A percentile compares a stretch with the other conserved stretches of the same genome.
These are phyloP conservation scores for Lachnellula occidentalis DNA, from an alignment of 2,329 filamentous ascomycete genomes.

Conservation along the genomic window DNA sequence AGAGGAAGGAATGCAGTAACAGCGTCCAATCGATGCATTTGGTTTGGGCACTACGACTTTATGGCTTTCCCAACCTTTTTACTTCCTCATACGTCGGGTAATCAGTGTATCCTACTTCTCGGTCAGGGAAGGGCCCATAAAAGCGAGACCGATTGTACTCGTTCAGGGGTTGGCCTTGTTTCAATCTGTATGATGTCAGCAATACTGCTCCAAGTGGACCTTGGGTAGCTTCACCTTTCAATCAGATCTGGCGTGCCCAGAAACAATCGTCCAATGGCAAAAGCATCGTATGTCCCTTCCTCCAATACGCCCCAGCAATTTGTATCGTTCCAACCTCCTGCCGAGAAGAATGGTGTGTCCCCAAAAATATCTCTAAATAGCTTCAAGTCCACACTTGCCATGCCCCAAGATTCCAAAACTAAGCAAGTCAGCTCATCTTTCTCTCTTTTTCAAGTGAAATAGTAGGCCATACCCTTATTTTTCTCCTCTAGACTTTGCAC, in stretches of 20 bases:
- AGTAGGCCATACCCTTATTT: conserved; percentile 32
- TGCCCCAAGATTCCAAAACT: conserved; percentile 42
- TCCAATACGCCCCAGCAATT: conserved; percentile 47
- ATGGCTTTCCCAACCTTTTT: conserved; percentile 8
- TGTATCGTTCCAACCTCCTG: conserved; percentile 47
- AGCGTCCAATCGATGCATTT: not conserved
- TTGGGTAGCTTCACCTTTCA: conserved; percentile 21
- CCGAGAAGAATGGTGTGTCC: conserved; percentile 49
- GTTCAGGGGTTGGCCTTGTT: conserved; percentile 35
- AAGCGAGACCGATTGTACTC: conserved; percentile 41
- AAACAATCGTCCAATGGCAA: conserved; percentile 44
- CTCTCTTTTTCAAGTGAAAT: not conserved
- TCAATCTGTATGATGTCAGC: conserved; percentile 27
- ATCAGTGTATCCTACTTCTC: conserved; percentile 33
- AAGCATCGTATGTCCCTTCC: conserved; percentile 40
- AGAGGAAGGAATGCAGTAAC: not conserved
- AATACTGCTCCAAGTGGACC: not conserved
- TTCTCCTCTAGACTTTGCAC: conserved; percentile 45
- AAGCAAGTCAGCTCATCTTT: not conserved
- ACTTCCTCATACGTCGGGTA: conserved; percentile 29
- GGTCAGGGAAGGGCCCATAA: conserved; percentile 37
- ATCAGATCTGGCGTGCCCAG: conserved; percentile 45
- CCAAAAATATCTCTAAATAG: conserved; percentile 47
- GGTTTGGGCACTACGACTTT: not conserved
- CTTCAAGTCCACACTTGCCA: conserved; percentile 40